A percentile compares a stretch with the other conserved stretches of the same genome.
Conservation (phyloP, 208 protist genomes). For the Trypanosoma melophagium region DNA sequence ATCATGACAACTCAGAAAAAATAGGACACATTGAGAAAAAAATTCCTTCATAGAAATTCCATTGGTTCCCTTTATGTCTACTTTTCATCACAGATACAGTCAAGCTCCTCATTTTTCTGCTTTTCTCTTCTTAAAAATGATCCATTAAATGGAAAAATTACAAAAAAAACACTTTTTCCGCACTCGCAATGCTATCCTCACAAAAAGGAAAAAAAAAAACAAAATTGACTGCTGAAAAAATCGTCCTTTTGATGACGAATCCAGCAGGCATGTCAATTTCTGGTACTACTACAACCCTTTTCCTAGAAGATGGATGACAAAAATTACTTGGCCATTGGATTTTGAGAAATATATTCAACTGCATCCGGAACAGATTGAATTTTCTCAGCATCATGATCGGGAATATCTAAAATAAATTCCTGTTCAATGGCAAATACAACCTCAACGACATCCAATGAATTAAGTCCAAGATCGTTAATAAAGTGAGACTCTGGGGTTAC, state of each 20-base stretch:
- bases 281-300: slow-evolving; percentile 5
- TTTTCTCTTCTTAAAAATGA: not conserved
- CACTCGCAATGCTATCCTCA: not conserved
- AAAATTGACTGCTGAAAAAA: not conserved
- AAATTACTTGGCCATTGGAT: slow-evolving; percentile 94
- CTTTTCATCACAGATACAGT: slow-evolving; percentile 1
- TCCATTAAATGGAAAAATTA: not conserved
- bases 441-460: slow-evolving; percentile 95
- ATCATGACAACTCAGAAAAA: not conserved
- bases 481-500: slow-evolving; percentile 93
- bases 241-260: not conserved
- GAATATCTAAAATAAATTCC: slow-evolving; percentile 96
- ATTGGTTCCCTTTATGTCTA: not conserved
- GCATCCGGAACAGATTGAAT: slow-evolving; percentile 93
- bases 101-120: not conserved
- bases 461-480: slow-evolving; percentile 94
- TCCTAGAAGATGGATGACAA: slow-evolving; percentile 1
- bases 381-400: slow-evolving; percentile 95
- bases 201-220: not conserved
- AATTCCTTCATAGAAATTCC: too few species aligned
- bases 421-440: slow-evolving; percentile 95
- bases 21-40: not conserved
- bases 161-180: not conserved
- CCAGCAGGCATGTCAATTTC: not conserved
- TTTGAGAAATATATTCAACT: slow-evolving; percentile 93